Base-by-base conservation (phyloP, 1,284 basidiomycete species). In the Vanrija sp. region DNA sequence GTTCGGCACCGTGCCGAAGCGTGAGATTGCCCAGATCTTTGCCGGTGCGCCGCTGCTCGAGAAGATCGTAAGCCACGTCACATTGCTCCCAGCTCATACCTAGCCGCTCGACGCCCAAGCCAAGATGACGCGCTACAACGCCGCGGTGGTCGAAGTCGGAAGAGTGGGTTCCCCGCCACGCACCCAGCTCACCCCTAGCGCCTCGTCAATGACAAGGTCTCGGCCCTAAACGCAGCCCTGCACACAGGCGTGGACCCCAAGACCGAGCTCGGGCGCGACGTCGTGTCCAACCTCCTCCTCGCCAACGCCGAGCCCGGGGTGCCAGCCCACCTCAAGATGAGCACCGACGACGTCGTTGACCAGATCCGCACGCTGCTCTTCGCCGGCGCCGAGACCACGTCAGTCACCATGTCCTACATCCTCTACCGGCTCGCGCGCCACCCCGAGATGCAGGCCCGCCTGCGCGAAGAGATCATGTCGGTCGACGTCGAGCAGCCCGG, bases 331-430 rank as follows among this genome's bases (percentile, higher is more conserved):
- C 38, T 20, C 6, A 39, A 39, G 38, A n/a, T 39, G 19, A 39
- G n/a, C 19, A 20, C 19, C 38, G 16, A 72, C 65, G 68, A 77
- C 44, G 76, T 87, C 38, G 82, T 87, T 55, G 73, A 79, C 39
- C 78, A 78, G 47, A 78, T 39, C n/a, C 10, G 18, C 20, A 89
- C 85, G 0, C 87, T 90, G 68, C 68, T 74, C 53, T 57, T 73
- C 3, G 71, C 73, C 2, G 89, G 89, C 0, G 85, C 89, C 66
- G 88, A 91, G 68, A 91, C 89, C 0, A 86, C 84, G 0, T 83
- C 82, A 0, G 84, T 83, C 0, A 83, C 85, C 1, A 75, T 87
- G 1, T 82, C 85, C 3, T 92, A 88, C 87, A 82, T 81, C 51
- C 75, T 89, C 1, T 86, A 85, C 68, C 81, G 82, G 19, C 81